Base-by-base conservation (phyloP, 768 basidiomycete genomes). In the Macrolepiota fuliginosa region DNA sequence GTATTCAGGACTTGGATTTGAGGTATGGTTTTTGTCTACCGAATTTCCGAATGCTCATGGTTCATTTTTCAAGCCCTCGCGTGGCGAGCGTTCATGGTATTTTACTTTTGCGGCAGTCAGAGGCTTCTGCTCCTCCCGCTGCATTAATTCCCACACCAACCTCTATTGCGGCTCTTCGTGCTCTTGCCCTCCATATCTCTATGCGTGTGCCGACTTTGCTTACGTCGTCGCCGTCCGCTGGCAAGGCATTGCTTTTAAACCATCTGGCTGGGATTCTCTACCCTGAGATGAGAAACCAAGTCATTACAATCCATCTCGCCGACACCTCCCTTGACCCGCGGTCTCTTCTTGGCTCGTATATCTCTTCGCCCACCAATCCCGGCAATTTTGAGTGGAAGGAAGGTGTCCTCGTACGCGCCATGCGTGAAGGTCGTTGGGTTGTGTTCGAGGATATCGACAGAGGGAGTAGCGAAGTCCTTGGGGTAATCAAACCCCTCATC, bases 311-410 rank as follows among this genome's bases (percentile, higher is more conserved):
- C 62, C 91, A 96, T 67, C 86, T 98, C 25, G 93, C 94, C 5
- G 97, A 98, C 67, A 96, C 95, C 0, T 96, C 96, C 1, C 81
- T 99, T 49, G 96, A 99, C 69, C 90, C 96, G 32, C 90, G 96
- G 24, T 90, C 94, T 0, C 81, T 99, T 4, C 82, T 99, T 46
- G 96, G 97, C 4, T 95, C 94, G 1, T 96, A 98, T 62, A 79
- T 94, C 2, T 96, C 96, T 1, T 97, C 96, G 0, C 80, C 89
- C 0, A 86, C 83, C 1, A 83, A 83, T 25, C 88, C 94, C 0
- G 96, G 96, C 4, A 87, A 85, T 1, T 99, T 99, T 67, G 93
- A 96, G 66, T 99, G 96, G 92, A 92, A 90, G 74, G 95, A 98
- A 64, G 97, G 97, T 5, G 89, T 95, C 0, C 79, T 99, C 37